A percentile compares a stretch with the other conserved stretches of the same genome.
These are phyloP conservation scores for Colletotrichum navitas DNA, from an alignment of 2,329 filamentous ascomycete genomes.

Conservation along the genomic window DNA sequence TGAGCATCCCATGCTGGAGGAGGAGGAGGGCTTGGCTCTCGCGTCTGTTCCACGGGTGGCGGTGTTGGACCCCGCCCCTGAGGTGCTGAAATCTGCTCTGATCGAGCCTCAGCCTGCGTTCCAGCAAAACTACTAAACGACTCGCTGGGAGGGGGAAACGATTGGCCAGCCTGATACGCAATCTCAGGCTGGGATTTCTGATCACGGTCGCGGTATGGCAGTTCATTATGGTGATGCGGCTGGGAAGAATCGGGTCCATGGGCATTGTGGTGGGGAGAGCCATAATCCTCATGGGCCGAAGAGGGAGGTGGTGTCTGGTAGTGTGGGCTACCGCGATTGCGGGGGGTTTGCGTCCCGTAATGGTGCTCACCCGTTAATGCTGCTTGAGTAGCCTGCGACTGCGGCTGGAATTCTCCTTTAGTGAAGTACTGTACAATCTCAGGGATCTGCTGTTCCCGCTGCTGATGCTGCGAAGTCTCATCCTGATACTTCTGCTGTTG, in stretches of 20 bases:
- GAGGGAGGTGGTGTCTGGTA: constrained; percentile 45
- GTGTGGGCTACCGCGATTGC: constrained; percentile 44
- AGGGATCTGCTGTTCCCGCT: constrained; percentile 42
- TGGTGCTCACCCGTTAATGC: constrained; percentile 51
- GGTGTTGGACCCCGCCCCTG: constrained; percentile 44
- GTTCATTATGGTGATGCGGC: constrained; percentile 31
- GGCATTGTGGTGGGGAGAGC: constrained; percentile 41
- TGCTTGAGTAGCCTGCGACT: constrained; percentile 41
- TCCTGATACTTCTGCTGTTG: constrained; percentile 10
- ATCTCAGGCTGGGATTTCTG: constrained; percentile 44
- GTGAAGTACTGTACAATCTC: constrained; percentile 66
- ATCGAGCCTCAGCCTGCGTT: constrained; percentile 62
- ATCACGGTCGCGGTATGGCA: constrained; percentile 35
- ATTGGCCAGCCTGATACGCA: constrained; percentile 43
- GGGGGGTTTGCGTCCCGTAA: constrained; percentile 45
- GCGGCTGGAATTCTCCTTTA: constrained; percentile 65
- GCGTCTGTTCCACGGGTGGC: constrained; percentile 51
- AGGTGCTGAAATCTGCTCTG: constrained; percentile 53
- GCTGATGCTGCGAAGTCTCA: neutral
- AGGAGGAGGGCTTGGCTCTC: constrained; percentile 52
- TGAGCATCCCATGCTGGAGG: constrained; percentile 65
- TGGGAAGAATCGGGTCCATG: constrained; percentile 36
- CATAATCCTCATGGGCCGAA: constrained; percentile 32
- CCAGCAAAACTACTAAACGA: constrained; percentile 56
- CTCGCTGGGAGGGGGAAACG: constrained; percentile 48